Evolutionary conservation across 2,329 filamentous ascomycete genomes (phyloP).

Genomic region (Colletotrichum siamense): DNA sequence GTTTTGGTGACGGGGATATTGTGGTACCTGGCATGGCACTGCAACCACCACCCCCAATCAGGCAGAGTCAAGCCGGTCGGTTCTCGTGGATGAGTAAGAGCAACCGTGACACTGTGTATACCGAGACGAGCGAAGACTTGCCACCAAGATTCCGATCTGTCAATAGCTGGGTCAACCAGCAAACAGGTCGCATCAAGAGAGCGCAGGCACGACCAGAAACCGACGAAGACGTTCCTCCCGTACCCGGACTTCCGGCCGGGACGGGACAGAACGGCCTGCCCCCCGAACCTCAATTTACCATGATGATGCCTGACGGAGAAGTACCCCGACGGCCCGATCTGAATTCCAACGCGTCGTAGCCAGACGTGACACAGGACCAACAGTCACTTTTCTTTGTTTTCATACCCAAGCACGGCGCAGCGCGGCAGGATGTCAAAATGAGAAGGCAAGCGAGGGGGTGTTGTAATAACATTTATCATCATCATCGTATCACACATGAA

Average conservation of each 20-base stretch:
- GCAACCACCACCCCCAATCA: slow-evolving; percentile 16
- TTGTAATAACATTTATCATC: slow-evolving; percentile 6
- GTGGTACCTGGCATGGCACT: slow-evolving; percentile 41
- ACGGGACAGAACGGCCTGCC: slow-evolving; percentile 41
- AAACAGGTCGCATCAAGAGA: slow-evolving; percentile 59
- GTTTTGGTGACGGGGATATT: slow-evolving; percentile 68
- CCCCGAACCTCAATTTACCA: slow-evolving; percentile 50
- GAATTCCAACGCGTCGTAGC: background rate
- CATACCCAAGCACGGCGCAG: slow-evolving; percentile 18
- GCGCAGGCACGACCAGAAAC: slow-evolving; percentile 44
- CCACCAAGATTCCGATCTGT: slow-evolving; percentile 63
- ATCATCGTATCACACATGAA: background rate
- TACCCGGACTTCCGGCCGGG: slow-evolving; percentile 39
- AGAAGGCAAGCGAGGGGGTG: background rate
- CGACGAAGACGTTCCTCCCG: slow-evolving; percentile 39
- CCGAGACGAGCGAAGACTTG: slow-evolving; percentile 57
- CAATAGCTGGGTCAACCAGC: slow-evolving; percentile 70
- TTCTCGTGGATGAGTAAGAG: slow-evolving; percentile 42
- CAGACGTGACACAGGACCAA: background rate
- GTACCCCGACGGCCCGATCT: slow-evolving; percentile 47
- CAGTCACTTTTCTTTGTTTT: slow-evolving; percentile 18
- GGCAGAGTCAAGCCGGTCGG: slow-evolving; percentile 26
- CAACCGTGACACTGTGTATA: slow-evolving; percentile 57
- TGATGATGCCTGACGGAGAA: slow-evolving; percentile 59
- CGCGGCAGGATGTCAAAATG: background rate